These are phyloP conservation scores for Colletotrichum sidae DNA, from an alignment of 2,329 filamentous ascomycete genomes.

Conservation along the genomic window DNA sequence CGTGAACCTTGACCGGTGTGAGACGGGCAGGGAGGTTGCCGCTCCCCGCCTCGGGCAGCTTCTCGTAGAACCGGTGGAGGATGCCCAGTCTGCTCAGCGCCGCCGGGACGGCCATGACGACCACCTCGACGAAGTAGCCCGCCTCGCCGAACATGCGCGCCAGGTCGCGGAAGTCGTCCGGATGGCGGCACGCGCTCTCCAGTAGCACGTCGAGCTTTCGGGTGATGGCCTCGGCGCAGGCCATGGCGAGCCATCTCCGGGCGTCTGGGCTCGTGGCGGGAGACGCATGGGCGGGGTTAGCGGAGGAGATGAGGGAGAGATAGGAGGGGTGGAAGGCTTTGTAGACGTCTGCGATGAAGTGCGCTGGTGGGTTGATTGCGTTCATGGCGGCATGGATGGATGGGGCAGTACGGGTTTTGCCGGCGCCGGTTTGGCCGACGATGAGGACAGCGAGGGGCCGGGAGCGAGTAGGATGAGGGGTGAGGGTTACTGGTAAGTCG, in stretches of 20 bases:
- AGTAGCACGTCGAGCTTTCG: slow-evolving; percentile 52
- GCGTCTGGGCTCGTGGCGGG: slow-evolving; percentile 54
- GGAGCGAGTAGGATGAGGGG: slow-evolving; percentile 19
- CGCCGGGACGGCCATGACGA: slow-evolving; percentile 55
- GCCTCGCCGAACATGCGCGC: slow-evolving; percentile 47
- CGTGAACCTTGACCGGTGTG: slow-evolving; percentile 57
- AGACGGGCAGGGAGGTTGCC: slow-evolving; percentile 52
- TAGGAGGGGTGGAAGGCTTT: slow-evolving; percentile 61
- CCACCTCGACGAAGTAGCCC: slow-evolving; percentile 53
- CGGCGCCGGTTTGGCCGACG: slow-evolving; percentile 61
- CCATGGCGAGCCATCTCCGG: slow-evolving; percentile 56
- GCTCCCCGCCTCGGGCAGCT: slow-evolving; percentile 49
- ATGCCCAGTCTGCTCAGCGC: slow-evolving; percentile 56
- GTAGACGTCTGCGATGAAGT: slow-evolving; percentile 62
- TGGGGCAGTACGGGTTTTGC: slow-evolving; percentile 59
- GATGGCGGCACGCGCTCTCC: slow-evolving; percentile 59
- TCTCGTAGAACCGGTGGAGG: slow-evolving; percentile 52
- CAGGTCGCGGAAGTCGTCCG: slow-evolving; percentile 53
- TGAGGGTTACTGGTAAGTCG: slow-evolving; percentile 45
- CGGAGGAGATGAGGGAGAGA: slow-evolving; percentile 43
- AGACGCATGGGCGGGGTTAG: slow-evolving; percentile 50
- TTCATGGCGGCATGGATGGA: slow-evolving; percentile 49
- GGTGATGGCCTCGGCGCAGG: slow-evolving; percentile 47
- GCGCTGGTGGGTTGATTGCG: slow-evolving; percentile 42
- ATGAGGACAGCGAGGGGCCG: slow-evolving; percentile 55